A percentile compares a stretch with the other conserved stretches of the same genome.
Evolutionary conservation across 495 filamentous ascomycete species (phyloP).

Genomic region (Aspergillus biplanus): DNA sequence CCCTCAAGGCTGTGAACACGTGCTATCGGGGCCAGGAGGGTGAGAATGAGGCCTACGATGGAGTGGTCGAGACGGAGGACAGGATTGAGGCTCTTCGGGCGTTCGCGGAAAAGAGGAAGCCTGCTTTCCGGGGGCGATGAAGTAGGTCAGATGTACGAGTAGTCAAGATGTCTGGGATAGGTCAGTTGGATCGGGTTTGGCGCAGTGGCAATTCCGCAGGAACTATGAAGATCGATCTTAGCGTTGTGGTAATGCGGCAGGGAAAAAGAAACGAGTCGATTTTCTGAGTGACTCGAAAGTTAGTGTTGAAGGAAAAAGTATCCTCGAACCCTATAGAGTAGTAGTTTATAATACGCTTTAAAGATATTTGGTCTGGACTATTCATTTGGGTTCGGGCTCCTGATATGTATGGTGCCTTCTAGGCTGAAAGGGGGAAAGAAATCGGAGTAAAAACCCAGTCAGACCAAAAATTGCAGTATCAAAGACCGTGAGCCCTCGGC

Average conservation of each 20-base stretch:
- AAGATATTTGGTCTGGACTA: neutral
- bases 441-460: too few species aligned
- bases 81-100: constrained; percentile 82
- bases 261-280: neutral
- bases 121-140: constrained; percentile 71
- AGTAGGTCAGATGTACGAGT: neutral
- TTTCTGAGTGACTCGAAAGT: neutral
- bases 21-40: constrained; percentile 63
- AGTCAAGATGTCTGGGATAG: neutral
- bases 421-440: too few species aligned
- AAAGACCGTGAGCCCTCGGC: too few species aligned
- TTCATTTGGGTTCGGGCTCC: too few species aligned
- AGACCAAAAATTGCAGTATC: too few species aligned
- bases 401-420: too few species aligned
- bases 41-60: constrained; percentile 79
- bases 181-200: neutral
- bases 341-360: neutral
- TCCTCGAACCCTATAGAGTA: neutral
- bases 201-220: neutral
- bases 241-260: neutral
- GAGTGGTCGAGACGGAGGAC: constrained; percentile 81
- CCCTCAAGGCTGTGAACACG: constrained; percentile 67
- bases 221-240: neutral
- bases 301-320: neutral
- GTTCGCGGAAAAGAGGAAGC: constrained; percentile 90